A percentile compares a stretch with the other conserved stretches of the same genome.
phyloP scores from a whole-genome alignment of 2,329 filamentous ascomycete species.

The Trichoderma arundinaceum region DNA sequence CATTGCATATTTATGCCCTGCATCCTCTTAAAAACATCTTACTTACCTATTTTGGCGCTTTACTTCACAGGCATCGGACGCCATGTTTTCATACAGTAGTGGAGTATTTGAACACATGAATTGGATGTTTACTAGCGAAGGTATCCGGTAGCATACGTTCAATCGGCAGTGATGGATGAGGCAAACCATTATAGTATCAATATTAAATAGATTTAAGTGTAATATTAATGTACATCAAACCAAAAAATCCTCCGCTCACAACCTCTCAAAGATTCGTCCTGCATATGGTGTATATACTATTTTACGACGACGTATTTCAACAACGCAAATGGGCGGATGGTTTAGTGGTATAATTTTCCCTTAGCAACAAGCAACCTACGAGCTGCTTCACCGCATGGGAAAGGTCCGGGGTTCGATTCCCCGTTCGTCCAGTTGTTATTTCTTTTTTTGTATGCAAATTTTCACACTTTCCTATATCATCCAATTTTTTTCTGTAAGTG shows the following conservation, averaged over 20 bases:
- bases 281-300: background rate
- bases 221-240: background rate
- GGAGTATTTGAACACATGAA: slow-evolving; percentile 23
- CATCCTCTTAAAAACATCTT: background rate
- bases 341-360: slow-evolving; percentile 33
- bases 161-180: no score
- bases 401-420: slow-evolving; percentile 35
- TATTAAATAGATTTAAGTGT: background rate
- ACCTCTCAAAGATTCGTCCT: no score
- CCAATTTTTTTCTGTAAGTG: background rate
- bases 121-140: slow-evolving; percentile 29
- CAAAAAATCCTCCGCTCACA: no score
- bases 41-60: background rate
- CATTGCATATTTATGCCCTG: no score
- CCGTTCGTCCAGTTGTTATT: slow-evolving; percentile 31
- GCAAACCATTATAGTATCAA: no score
- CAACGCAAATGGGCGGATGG: slow-evolving; percentile 31
- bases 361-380: slow-evolving; percentile 27
- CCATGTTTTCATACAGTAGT: slow-evolving; percentile 21
- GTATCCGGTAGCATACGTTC: background rate
- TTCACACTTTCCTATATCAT: background rate
- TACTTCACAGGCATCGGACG: background rate
- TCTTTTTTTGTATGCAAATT: background rate
- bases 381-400: slow-evolving; percentile 28
- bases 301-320: background rate